A percentile compares a stretch with the other conserved stretches of the same genome.
phyloP scores from a whole-genome alignment of 1,139 yeast genomes.

The Martiniozyma asiatica region DNA sequence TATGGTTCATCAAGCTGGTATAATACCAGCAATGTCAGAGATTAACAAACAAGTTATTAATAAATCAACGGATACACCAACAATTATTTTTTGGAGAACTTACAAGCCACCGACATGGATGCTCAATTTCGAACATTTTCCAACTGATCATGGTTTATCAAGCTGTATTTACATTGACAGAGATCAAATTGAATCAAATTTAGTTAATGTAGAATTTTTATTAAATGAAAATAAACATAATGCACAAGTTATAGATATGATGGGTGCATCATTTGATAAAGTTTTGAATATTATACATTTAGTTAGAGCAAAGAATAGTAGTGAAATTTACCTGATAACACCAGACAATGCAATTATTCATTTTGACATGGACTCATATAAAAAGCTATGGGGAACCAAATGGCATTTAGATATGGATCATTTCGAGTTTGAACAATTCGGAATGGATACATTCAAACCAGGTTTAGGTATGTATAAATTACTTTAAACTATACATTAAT shows the following conservation, averaged over 20 bases:
- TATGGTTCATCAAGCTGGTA: slow-evolving; percentile 79
- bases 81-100: slow-evolving; percentile 85
- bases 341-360: slow-evolving; percentile 18
- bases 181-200: too few relatives aligned
- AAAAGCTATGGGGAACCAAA: slow-evolving; percentile 29
- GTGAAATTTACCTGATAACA: slow-evolving; percentile 14
- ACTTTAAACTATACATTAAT: slow-evolving; percentile 6
- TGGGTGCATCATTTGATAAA: slow-evolving; percentile 36
- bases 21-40: slow-evolving; percentile 49
- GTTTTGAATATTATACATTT: slow-evolving; percentile 17
- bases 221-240: background rate
- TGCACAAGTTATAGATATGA: slow-evolving; percentile 33
- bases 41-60: slow-evolving; percentile 17
- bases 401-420: slow-evolving; percentile 60
- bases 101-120: slow-evolving; percentile 91
- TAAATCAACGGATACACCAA: slow-evolving; percentile 14
- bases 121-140: slow-evolving; percentile 19
- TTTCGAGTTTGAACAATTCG: slow-evolving; percentile 35
- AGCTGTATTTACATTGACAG: background rate
- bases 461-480: slow-evolving; percentile 48
- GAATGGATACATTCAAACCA: slow-evolving; percentile 34
- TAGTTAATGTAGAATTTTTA: too few relatives aligned
- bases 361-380: slow-evolving; percentile 4
- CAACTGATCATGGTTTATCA: slow-evolving; percentile 16
- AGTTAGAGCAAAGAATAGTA: too few relatives aligned